These are phyloP conservation scores for Coemansia asiatica DNA, from an alignment of 192 early-diverging fungal genomes.

Conservation along the genomic window DNA sequence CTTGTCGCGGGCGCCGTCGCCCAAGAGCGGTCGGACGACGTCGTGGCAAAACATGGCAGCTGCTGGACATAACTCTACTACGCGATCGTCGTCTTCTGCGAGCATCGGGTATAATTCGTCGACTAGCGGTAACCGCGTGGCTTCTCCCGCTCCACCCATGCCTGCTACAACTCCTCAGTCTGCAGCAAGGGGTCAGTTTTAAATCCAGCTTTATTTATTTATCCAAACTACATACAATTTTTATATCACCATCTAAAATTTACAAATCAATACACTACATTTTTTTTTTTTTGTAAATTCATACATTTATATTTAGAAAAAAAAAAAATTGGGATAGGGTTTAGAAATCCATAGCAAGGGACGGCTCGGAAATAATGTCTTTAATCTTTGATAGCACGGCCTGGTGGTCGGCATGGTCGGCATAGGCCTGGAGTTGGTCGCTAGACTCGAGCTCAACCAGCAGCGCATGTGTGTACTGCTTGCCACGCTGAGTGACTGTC, in stretches of 20 bases:
- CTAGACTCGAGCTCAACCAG: slow-evolving; percentile 30
- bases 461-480: slow-evolving; percentile 42
- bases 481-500: slow-evolving; percentile 37
- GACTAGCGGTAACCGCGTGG: slow-evolving; percentile 39
- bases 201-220: too few relatives aligned
- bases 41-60: slow-evolving; percentile 32
- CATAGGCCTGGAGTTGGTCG: slow-evolving; percentile 23
- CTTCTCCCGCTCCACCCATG: slow-evolving; percentile 42
- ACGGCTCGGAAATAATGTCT: slow-evolving; percentile 24
- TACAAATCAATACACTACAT: neutral
- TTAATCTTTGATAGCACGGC: slow-evolving; percentile 30
- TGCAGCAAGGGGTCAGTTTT: slow-evolving; percentile 3
- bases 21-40: slow-evolving; percentile 30
- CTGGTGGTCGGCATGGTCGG: slow-evolving; percentile 31
- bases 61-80: slow-evolving; percentile 13
- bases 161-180: slow-evolving; percentile 19
- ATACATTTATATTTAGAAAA: neutral
- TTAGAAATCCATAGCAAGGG: slow-evolving; percentile 37
- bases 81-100: slow-evolving; percentile 39
- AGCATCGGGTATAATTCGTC: slow-evolving; percentile 45
- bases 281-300: neutral
- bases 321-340: neutral
- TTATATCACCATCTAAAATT: too few relatives aligned
- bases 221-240: too few relatives aligned
- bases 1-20: slow-evolving; percentile 40